Percentiles rank a stretch among this genome's conserved stretches.
Evolutionary conservation across 768 basidiomycete species (phyloP).

Genomic region (Suillus cothurnatus): DNA sequence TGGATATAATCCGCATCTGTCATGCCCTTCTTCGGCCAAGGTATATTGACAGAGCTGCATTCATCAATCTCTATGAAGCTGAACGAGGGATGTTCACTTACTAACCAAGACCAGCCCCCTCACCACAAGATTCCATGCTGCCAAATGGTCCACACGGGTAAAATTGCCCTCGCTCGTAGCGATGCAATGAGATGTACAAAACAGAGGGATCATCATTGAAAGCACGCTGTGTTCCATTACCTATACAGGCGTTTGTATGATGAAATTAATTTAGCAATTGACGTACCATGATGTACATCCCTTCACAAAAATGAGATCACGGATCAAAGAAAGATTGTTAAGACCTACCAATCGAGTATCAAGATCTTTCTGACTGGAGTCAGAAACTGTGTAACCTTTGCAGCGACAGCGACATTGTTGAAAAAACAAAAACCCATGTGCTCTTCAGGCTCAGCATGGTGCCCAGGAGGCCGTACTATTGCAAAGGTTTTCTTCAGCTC

Average conservation of each 20-base stretch:
- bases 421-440: conserved; percentile 99
- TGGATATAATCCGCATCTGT: conserved; percentile 95
- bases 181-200: conserved; percentile 92
- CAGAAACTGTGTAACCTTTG: conserved; percentile 73
- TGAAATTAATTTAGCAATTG: conserved; percentile 1
- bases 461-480: conserved; percentile 95
- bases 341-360: conserved; percentile 90
- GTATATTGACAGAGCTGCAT: conserved; percentile 88
- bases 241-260: conserved; percentile 38
- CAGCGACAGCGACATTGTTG: conserved; percentile 96
- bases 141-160: conserved; percentile 96
- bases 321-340: conserved; percentile 9
- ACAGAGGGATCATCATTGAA: conserved; percentile 93
- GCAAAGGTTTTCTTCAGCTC: conserved; percentile 88
- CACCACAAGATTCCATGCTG: conserved; percentile 81
- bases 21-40: conserved; percentile 90
- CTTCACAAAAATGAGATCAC: conserved; percentile 41
- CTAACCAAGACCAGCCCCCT: conserved; percentile 84
- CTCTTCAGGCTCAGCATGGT: conserved; percentile 97
- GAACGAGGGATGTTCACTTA: conserved; percentile 43
- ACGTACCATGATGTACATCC: conserved; percentile 92
- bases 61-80: conserved; percentile 12
- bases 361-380: conserved; percentile 78
- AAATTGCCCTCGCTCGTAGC: conserved; percentile 89
- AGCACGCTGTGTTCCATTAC: conserved; percentile 96